Percentiles rank a stretch among this genome's conserved stretches.
Conservation (phyloP, 257 asterid genomes). For the Dorcoceras hygrometricum region DNA sequence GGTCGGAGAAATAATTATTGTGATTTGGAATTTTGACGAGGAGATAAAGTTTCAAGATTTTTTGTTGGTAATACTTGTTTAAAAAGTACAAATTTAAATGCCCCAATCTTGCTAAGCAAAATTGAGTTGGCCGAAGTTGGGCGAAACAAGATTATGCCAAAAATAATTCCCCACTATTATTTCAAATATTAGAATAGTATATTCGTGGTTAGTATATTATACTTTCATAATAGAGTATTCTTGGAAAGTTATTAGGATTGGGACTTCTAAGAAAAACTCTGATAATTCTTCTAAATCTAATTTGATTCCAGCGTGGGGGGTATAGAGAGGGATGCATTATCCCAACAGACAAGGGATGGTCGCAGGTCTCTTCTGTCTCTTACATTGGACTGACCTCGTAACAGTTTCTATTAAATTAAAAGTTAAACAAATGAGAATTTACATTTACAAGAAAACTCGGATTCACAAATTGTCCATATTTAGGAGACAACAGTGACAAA, state of each 20-base stretch:
- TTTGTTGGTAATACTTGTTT: background rate
- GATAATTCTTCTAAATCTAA: too few species aligned
- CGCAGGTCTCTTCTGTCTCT: background rate
- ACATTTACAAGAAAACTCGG: background rate
- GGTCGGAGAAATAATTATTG: background rate
- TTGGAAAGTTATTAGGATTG: too few species aligned
- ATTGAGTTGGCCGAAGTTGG: background rate
- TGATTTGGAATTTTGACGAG: background rate
- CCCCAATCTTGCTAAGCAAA: too few species aligned
- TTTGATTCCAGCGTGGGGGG: background rate
- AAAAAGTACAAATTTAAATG: too few species aligned
- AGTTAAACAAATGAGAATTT: background rate
- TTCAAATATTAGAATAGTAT: too few species aligned
- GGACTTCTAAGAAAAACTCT: background rate
- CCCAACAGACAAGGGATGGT: conserved; percentile 5
- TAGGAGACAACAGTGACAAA: conserved; percentile 14
- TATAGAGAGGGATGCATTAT: background rate
- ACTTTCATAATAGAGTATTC: too few species aligned
- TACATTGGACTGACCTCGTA: background rate
- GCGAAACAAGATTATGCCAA: background rate
- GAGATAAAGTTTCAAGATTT: background rate
- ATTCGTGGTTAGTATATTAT: too few species aligned
- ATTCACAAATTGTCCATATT: background rate
- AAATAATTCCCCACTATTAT: background rate
- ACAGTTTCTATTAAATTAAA: background rate